Conservation (phyloP, 139 green algal genomes). For the Micractinium sp. region DNA sequence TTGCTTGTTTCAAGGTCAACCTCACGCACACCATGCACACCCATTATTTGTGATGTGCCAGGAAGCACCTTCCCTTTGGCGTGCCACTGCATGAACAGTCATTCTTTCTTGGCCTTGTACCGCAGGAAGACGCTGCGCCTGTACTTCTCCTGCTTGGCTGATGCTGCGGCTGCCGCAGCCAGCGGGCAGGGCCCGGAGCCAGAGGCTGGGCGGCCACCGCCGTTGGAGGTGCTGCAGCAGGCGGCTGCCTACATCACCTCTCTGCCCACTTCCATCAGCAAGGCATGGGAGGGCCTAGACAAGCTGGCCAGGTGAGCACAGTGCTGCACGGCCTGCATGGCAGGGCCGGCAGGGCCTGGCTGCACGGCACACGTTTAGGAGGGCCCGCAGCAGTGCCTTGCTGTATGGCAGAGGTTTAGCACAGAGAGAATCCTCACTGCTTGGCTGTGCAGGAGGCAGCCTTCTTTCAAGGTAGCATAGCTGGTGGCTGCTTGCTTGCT, state of each 20-base stretch:
- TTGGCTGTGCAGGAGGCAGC: background rate
- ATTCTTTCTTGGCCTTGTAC: background rate
- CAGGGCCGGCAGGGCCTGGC: too few relatives aligned
- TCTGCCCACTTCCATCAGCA: background rate
- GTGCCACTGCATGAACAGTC: background rate
- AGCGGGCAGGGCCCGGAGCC: background rate
- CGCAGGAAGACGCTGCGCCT: slow-evolving; percentile 25
- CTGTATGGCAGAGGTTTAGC: too few relatives aligned
- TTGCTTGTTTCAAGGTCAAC: too few relatives aligned
- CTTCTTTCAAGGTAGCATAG: background rate
- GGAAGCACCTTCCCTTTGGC: too few relatives aligned
- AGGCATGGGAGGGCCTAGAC: background rate
- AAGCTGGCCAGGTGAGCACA: slow-evolving; percentile 16
- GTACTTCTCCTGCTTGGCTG: slow-evolving; percentile 24
- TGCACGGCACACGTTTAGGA: too few relatives aligned
- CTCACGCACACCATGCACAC: too few relatives aligned
- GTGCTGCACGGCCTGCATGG: background rate
- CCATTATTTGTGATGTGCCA: too few relatives aligned
- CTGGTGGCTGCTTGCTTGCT: too few relatives aligned
- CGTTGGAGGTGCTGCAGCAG: slow-evolving; percentile 12
- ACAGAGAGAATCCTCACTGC: background rate
- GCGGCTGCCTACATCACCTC: background rate
- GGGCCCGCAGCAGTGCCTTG: too few relatives aligned
- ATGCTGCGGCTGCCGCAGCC: background rate
- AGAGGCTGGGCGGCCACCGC: background rate